A percentile compares a stretch with the other conserved stretches of the same genome.
These are phyloP conservation scores for Penicillium canescens DNA, from an alignment of 495 filamentous ascomycete genomes.

Conservation along the genomic window DNA sequence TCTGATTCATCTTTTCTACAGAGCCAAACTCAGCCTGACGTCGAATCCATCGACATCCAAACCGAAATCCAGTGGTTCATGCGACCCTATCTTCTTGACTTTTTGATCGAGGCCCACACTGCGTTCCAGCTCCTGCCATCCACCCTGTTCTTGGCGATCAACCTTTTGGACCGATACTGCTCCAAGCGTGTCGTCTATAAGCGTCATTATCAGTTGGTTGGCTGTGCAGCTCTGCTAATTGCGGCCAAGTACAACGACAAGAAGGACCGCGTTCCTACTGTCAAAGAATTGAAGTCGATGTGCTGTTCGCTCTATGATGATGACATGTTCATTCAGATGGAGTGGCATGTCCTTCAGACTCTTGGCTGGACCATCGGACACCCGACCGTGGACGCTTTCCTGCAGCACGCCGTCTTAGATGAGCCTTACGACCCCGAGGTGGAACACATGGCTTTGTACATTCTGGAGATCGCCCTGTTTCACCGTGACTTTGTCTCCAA, in stretches of 20 bases:
- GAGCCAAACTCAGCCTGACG: constrained; percentile 89
- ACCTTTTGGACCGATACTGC: constrained; percentile 96
- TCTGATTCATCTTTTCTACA: constrained; percentile 43
- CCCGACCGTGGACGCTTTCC: constrained; percentile 90
- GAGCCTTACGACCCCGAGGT: constrained; percentile 72
- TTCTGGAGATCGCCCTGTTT: constrained; percentile 91
- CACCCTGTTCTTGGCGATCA: constrained; percentile 93
- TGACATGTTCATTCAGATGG: constrained; percentile 99
- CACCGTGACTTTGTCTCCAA: constrained; percentile 94
- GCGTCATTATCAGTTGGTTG: constrained; percentile 97
- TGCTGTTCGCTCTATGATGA: constrained; percentile 98
- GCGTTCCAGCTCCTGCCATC: constrained; percentile 93
- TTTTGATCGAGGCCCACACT: constrained; percentile 94
- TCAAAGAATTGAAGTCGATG: constrained; percentile 96
- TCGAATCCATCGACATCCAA: constrained; percentile 97
- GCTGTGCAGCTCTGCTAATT: constrained; percentile 93
- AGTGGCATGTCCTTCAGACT: constrained; percentile 99
- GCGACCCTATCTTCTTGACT: constrained; percentile 97
- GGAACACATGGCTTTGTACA: constrained; percentile 91
- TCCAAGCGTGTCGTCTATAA: constrained; percentile 98
- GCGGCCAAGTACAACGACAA: constrained; percentile 98
- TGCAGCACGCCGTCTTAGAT: constrained; percentile 72
- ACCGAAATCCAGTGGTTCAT: constrained; percentile 99
- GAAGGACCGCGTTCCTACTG: constrained; percentile 94
- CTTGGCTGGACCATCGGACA: constrained; percentile 94